Evolutionary conservation across 2,329 filamentous ascomycete genomes (phyloP), one percentile per base, ranked within the genome.

Genomic region (Parastagonospora avenae): DNA sequence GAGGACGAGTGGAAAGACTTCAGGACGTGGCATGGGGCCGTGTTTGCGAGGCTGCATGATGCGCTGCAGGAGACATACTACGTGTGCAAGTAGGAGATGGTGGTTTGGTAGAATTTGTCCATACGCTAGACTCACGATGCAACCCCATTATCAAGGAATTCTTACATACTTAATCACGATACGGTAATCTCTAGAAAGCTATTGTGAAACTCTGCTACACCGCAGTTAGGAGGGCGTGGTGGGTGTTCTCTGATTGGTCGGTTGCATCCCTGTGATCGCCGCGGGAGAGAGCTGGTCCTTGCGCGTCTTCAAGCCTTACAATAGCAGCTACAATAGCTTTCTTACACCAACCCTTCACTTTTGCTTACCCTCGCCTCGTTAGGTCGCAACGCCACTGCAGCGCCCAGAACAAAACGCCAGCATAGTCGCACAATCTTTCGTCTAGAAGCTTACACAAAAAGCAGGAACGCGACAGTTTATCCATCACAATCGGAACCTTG

Each of bases 1-100:
- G 44, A 57, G 46, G 53, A 58, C 4, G 82, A 84, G 52, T 84
- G 80, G 81, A 60, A 78, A 50, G 67, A 75, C 48, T 52, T 82
- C 8, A 70, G 59, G 39, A 53, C 60, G 0, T 85, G 82, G 80
- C 77, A 85, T 63, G 74, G 57, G 1, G 81, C 82, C 12, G 29
- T 79, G 4, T 85, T 82, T 74, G 82, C 77, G 2, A 58, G 60
- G 52, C 54, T 86, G 54, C 70, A 82, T 59, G 78, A 81, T 63
- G 80, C 74, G n/a, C 59, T 69, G 52, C 58, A 66, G 51, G 58
- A 60, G 47, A 60, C 50, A 14, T 66, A 59, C 48, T 66, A 53
- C 38, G 50, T 45, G 28, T 61, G 51, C 16, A 8, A 16, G n/a
- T 30, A 31, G 19, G 14, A 14, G 42, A 11, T 28, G 31, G 32